A percentile compares a stretch with the other conserved stretches of the same genome.
Evolutionary conservation across 305 asterid genomes (phyloP).

Genomic region (Fraxinus angustifolia): DNA sequence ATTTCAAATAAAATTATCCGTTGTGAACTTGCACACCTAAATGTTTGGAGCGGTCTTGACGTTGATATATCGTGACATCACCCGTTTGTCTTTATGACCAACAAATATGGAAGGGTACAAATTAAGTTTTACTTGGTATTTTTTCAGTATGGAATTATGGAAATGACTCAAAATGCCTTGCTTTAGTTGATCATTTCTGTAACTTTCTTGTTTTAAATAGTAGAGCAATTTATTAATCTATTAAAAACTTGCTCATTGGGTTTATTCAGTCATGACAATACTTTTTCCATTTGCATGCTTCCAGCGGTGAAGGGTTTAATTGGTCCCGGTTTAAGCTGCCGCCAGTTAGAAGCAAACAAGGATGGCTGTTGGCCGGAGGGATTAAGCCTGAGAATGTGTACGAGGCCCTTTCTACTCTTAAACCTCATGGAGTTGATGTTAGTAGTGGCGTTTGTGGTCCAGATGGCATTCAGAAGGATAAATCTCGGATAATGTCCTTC

Average conservation of each 20-base stretch:
- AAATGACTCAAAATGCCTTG: neutral
- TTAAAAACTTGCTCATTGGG: neutral
- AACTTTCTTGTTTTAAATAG: conserved; percentile 1
- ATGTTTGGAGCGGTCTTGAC: neutral
- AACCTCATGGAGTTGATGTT: conserved; percentile 81
- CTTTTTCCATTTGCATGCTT: conserved; percentile 26
- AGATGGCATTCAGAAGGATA: conserved; percentile 76
- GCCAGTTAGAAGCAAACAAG: conserved; percentile 56
- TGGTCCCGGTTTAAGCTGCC: conserved; percentile 80
- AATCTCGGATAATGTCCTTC: conserved; percentile 53
- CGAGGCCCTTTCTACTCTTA: conserved; percentile 65
- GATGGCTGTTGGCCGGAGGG: conserved; percentile 97
- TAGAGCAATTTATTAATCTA: neutral
- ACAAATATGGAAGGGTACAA: neutral
- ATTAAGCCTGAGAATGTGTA: conserved; percentile 62
- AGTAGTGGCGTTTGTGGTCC: conserved; percentile 88
- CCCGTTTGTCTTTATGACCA: neutral
- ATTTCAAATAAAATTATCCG: neutral
- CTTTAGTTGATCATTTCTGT: neutral
- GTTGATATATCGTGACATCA: neutral
- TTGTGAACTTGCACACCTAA: neutral
- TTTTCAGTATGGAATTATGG: neutral
- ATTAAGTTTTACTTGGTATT: neutral
- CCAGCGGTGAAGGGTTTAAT: conserved; percentile 84
- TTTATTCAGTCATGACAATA: conserved; percentile 10